Base-by-base conservation (phyloP, 2,329 filamentous ascomycete genomes). In the Zasmidium cellare region DNA sequence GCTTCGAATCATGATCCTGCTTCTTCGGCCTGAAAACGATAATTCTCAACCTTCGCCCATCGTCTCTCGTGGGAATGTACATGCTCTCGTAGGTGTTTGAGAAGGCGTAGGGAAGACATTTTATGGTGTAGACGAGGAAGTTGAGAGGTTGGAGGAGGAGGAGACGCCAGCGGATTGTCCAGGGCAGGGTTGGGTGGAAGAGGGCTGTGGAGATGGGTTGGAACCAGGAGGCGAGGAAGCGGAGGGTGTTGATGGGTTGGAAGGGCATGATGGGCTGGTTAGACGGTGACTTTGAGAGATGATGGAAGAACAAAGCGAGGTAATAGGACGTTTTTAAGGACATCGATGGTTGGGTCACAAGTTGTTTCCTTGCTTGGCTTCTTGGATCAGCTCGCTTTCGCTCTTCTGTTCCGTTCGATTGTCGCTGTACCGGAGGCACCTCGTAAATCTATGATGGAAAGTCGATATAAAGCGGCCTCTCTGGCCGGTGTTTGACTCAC, bases 71-170 rank as follows among this genome's bases (percentile, higher is more conserved):
- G 1, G 72, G 69, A 0, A 79, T 69, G 41, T 70, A 69, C 14
- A 73, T 70, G 6, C 73, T 68, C 0, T 61, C 62, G 51, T 75
- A 79, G 0, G 73, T 63, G 2, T 69, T 67, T 9, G 66, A 71
- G 56, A 79, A 75, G 3, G 77, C 51, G 61, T 71, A 78, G 0
- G 71, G 71, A 2, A 72, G 55, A 14, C 70, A 69, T 23, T 71
- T 73, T 44, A 80, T 70, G 31, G 71, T 60, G 61, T 76, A 73
- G 11, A 71, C 72, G 9, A 80, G 57, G 31, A 77, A 54, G 3
- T 67, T 68, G n/a, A 76, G 65, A 14, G 78, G 77, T 57, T 78
- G 75, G 18, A 81, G 72, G 38, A 74, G 54, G 19, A 82, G 66
- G 9, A 79, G 71, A 7, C 77, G 76, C 76, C 78, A 79, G 60